Evolutionary conservation across 208 protist species (phyloP), one percentile per base, ranked within the genome.

Genomic region (Crithidia fasciculata): DNA sequence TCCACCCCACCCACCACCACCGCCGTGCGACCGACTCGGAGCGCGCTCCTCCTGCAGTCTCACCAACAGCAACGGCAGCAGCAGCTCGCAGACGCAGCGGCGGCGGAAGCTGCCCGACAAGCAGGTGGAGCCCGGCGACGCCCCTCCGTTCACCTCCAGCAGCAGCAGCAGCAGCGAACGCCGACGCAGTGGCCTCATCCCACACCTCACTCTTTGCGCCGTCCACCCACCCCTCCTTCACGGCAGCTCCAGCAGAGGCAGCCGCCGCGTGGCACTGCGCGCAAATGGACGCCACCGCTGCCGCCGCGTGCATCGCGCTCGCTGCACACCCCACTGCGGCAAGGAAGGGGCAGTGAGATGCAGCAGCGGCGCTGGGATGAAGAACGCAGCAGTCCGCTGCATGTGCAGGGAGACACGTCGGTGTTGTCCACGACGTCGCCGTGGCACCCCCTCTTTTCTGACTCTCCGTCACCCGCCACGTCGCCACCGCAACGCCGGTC

Each of bases 31-130:
- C 60, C 65, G 0, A 79, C 74, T 4, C 44, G 44, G 39, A 79
- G 60, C 41, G 74, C 74, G 16, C 52, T 63, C 59, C 67, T 79
- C 19, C 67, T 73, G 8, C 74, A 69, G 28, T 49, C 60, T 4
- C 67, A 64, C 50, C 60, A 69, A 19, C 52, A 41, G 19, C 10
- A 62, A 15, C 59, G 49, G 7, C 44, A 13, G 41, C 12, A 18
- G 39, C 4, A 47, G 64, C 4, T 37, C 43, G 9, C 28, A 39
- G 6, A 3, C 0, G 0, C 40, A 5, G 3, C 5, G 4, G 8
- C 45, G 45, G 45, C 16, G 49, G 37, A 6, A 19, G 62, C 3
- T 49, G 2, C 9, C 49, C 2, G 2, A 4, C 4, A 28, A 4
- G 7, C 49, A 40, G 8, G 45, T 49, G 9, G 45, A 49, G 45